A percentile compares a stretch with the other conserved stretches of the same genome.
Evolutionary conservation across 2,329 filamentous ascomycete species (phyloP).

Genomic region (Penicillium crustosum): DNA sequence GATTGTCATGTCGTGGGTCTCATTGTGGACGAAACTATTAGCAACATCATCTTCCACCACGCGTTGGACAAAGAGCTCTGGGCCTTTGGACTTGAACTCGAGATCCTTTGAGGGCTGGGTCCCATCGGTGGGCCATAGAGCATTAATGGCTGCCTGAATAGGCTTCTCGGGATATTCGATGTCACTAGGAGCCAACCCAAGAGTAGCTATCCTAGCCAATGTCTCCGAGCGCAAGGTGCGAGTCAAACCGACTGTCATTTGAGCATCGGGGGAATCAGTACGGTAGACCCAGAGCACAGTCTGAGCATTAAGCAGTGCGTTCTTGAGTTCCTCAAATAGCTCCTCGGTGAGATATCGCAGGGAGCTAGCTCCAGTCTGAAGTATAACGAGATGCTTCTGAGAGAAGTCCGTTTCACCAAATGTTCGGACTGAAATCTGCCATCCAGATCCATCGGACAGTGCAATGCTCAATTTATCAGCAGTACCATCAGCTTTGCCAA

Average conservation of each 20-base stretch:
- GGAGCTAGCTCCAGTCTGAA: slow-evolving; percentile 18
- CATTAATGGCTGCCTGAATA: slow-evolving; percentile 15
- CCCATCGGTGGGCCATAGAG: slow-evolving; percentile 20
- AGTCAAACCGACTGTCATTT: slow-evolving; percentile 31
- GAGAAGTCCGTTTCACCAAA: slow-evolving; percentile 14
- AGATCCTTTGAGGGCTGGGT: slow-evolving; percentile 17
- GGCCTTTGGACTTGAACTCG: slow-evolving; percentile 23
- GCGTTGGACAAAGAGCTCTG: slow-evolving; percentile 23
- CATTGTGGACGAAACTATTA: slow-evolving; percentile 27
- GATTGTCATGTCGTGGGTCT: slow-evolving; percentile 24
- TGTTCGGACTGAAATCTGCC: slow-evolving; percentile 9
- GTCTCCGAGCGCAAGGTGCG: slow-evolving; percentile 29
- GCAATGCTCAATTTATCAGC: slow-evolving; percentile 12
- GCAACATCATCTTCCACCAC: slow-evolving; percentile 19
- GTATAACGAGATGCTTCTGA: slow-evolving; percentile 21
- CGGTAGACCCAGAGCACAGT: slow-evolving; percentile 29
- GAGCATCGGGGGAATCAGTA: slow-evolving; percentile 23
- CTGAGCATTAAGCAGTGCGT: slow-evolving; percentile 19
- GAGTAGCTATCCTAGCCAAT: slow-evolving; percentile 23
- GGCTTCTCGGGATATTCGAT: slow-evolving; percentile 11
- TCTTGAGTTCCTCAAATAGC: slow-evolving; percentile 19
- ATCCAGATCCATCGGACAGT: slow-evolving; percentile 2
- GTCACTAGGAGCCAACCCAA: slow-evolving; percentile 23
- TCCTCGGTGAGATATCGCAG: slow-evolving; percentile 15
- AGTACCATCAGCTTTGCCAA: slow-evolving; percentile 14